Base-by-base conservation (phyloP, 352 stramenopile species). In the Globisporangium perplexum region DNA sequence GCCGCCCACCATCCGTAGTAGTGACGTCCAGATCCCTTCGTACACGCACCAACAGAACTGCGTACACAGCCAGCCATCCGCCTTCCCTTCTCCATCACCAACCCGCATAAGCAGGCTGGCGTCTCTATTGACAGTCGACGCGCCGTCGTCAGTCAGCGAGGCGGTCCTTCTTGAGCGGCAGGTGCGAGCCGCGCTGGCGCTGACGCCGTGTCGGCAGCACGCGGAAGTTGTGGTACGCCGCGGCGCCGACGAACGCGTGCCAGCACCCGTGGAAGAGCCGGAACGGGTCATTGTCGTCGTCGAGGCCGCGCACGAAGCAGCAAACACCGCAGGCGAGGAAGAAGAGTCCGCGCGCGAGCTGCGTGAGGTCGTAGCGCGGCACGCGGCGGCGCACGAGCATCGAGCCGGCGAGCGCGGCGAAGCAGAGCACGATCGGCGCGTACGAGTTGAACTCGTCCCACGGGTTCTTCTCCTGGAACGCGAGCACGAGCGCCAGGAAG, bases 231-330 rank as follows among this genome's bases (percentile, higher is more conserved):
- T 73, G 85, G 52, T 86, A 90, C 15, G 74, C 79, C 0, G 81
- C 74, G 36, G 74, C 76, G 14, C 81, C 81, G 24, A 90, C 65
- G 50, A 88, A 90, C 33, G 61, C 78, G 61, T 91, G 78, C 81
- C 81, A 91, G 59, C 78, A 91, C 53, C 81, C 81, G 63, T 91
- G 81, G 56, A 88, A 91, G 65, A 91, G 82, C 7, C 81, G 78
- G 58, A 88, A 86, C 55, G 81, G 76, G 45, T 91, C 81, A 24
- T 71, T 77, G 55, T 83, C 71, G 59, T 91, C 81, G 62, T 91
- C 72, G 7, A 91, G 62, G 0, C 78, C 81, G 17, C 70, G 69
- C 11, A 77, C 50, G 47, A 90, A 91, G 64, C 76, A 91, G 45
- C 59, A 49, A 12, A 91, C 54, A 4, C 54, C 81, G 58, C 69